Evolutionary conservation across 208 protist species (phyloP).

Genomic region (Leishmania arabica): DNA sequence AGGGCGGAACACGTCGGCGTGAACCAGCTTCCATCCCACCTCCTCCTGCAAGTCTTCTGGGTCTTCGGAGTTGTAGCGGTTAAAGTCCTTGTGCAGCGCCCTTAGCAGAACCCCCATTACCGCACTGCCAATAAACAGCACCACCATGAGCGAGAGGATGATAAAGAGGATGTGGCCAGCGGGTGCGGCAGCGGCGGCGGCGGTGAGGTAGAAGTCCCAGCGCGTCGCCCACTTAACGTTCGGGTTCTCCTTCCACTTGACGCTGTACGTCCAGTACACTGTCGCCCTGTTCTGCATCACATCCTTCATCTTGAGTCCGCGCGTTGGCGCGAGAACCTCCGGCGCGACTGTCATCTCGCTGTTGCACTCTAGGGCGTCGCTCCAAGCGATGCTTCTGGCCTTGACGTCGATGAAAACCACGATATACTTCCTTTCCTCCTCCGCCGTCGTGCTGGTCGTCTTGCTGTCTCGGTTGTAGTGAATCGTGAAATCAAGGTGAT

Average conservation of each 20-base stretch:
- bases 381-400: conserved; percentile 49
- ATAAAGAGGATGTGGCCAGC: conserved; percentile 96
- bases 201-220: conserved; percentile 97
- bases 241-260: conserved; percentile 59
- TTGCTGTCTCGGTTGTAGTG: conserved; percentile 58
- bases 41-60: conserved; percentile 79
- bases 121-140: conserved; percentile 84
- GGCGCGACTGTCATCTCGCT: background rate
- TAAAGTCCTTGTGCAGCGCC: conserved; percentile 96
- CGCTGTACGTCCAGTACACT: conserved; percentile 88
- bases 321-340: background rate
- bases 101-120: conserved; percentile 96
- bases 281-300: conserved; percentile 19
- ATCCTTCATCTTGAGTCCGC: conserved; percentile 34
- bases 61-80: conserved; percentile 88
- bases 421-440: conserved; percentile 43
- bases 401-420: conserved; percentile 71
- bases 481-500: conserved; percentile 80
- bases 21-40: conserved; percentile 97
- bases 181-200: conserved; percentile 59
- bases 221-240: conserved; percentile 95
- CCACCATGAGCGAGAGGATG: conserved; percentile 95
- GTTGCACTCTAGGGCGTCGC: conserved; percentile 17
- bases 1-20: conserved; percentile 97
- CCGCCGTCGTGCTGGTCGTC: background rate